Conservation (phyloP, 768 basidiomycete species). For the Suillus subaureus region DNA sequence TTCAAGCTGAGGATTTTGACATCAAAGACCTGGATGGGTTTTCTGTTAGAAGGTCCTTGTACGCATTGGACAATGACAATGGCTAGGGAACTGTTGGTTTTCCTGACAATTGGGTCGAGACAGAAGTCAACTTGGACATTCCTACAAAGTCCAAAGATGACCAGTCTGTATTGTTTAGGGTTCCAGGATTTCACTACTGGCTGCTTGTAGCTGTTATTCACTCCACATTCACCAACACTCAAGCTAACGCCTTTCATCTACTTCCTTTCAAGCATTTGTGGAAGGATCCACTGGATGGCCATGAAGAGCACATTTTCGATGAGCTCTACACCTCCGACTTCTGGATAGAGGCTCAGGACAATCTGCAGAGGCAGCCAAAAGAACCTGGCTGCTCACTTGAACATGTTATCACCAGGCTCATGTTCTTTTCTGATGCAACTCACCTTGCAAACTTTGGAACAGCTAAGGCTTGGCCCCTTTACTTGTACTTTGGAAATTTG, state of each 20-base stretch:
- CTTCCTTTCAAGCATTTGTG: slow-evolving; percentile 25
- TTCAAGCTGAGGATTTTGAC: slow-evolving; percentile 10
- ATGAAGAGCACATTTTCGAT: slow-evolving; percentile 14
- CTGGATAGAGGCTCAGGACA: slow-evolving; percentile 19
- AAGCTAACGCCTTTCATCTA: slow-evolving; percentile 21
- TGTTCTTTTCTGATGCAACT: slow-evolving; percentile 28
- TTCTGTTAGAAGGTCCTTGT: not conserved
- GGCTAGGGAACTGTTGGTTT: not conserved
- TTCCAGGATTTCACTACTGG: slow-evolving; percentile 18
- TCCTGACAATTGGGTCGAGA: slow-evolving; percentile 4
- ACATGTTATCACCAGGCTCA: slow-evolving; percentile 12
- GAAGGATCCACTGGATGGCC: slow-evolving; percentile 7
- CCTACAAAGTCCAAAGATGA: not conserved
- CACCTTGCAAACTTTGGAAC: slow-evolving; percentile 24
- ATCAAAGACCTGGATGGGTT: slow-evolving; percentile 7
- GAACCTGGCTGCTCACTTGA: slow-evolving; percentile 19
- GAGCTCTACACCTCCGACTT: slow-evolving; percentile 24
- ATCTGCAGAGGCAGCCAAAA: slow-evolving; percentile 16
- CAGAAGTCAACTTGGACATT: slow-evolving; percentile 10
- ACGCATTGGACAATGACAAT: not conserved
- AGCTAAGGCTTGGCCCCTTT: slow-evolving; percentile 18
- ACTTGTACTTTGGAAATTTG: slow-evolving; percentile 13
- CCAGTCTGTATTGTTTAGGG: not conserved
- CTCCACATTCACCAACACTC: slow-evolving; percentile 6
- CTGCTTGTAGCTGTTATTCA: slow-evolving; percentile 19